A percentile compares a stretch with the other conserved stretches of the same genome.
These are phyloP conservation scores for Sclerotinia spermophila DNA, from an alignment of 2,329 filamentous ascomycete species.

Conservation along the genomic window DNA sequence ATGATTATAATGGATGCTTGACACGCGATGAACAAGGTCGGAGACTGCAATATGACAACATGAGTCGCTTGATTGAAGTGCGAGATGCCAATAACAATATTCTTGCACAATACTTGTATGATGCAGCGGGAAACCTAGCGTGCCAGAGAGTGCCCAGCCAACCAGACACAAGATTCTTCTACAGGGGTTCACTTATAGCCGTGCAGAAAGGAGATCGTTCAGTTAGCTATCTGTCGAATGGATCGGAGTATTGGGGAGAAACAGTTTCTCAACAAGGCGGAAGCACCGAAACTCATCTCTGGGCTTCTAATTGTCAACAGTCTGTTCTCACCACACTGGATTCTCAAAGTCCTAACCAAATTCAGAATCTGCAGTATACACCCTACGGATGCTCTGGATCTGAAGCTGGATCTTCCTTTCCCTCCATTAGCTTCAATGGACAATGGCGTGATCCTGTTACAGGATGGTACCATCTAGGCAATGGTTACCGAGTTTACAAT, in stretches of 20 bases:
- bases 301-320: slow-evolving; percentile 10
- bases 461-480: slow-evolving; percentile 17
- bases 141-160: slow-evolving; percentile 6
- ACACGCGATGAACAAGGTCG: slow-evolving; percentile 4
- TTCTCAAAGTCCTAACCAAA: neutral
- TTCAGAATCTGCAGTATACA: slow-evolving; percentile 3
- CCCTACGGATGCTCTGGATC: slow-evolving; percentile 8
- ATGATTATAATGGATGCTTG: slow-evolving; percentile 10
- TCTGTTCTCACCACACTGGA: neutral
- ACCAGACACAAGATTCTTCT: slow-evolving; percentile 6
- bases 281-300: neutral
- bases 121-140: slow-evolving; percentile 3
- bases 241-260: slow-evolving; percentile 12
- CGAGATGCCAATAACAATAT: neutral
- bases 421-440: slow-evolving; percentile 12
- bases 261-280: neutral
- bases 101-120: slow-evolving; percentile 8
- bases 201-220: neutral
- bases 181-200: slow-evolving; percentile 11
- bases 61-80: slow-evolving; percentile 4
- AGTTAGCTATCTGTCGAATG: slow-evolving; percentile 6
- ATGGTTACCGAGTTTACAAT: slow-evolving; percentile 13
- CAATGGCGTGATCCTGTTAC: slow-evolving; percentile 16
- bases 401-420: neutral
- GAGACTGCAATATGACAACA: slow-evolving; percentile 2